Conservation (phyloP, 2,329 filamentous ascomycete species). For the Colletotrichum eremochloae region DNA sequence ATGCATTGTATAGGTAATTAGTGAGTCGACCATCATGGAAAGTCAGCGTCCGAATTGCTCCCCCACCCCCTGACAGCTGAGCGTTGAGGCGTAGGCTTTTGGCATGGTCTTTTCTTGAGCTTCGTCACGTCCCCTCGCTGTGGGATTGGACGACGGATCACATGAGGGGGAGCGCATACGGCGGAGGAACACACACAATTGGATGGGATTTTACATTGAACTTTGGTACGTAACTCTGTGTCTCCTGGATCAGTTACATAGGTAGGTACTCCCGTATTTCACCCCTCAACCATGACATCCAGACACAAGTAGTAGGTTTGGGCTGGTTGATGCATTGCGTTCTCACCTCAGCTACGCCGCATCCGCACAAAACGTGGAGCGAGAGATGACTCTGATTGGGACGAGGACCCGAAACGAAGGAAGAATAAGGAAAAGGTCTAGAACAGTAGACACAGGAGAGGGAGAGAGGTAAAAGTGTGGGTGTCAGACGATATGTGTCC, state of each 20-base stretch:
- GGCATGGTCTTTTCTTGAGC: conserved; percentile 13
- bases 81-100: conserved; percentile 20
- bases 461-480: conserved; percentile 6
- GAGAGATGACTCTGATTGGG: conserved; percentile 14
- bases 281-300: background rate
- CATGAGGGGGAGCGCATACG: conserved; percentile 5
- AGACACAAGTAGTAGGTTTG: too few relatives aligned
- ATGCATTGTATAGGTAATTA: background rate
- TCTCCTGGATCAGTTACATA: background rate
- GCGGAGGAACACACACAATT: conserved; percentile 18
- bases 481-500: conserved; percentile 14
- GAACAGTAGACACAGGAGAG: background rate
- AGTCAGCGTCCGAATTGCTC: background rate
- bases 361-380: conserved; percentile 8
- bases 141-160: conserved; percentile 31
- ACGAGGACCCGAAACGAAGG: background rate
- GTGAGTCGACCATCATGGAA: background rate
- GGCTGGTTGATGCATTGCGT: background rate
- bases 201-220: conserved; percentile 30
- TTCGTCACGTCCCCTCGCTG: background rate
- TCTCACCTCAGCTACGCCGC: background rate
- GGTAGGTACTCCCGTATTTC: background rate
- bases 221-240: conserved; percentile 7
- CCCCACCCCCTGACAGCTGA: conserved; percentile 28
- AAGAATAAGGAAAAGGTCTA: conserved; percentile 8